Base-by-base conservation (phyloP, 768 basidiomycete genomes). In the Lactifluus rugatus region DNA sequence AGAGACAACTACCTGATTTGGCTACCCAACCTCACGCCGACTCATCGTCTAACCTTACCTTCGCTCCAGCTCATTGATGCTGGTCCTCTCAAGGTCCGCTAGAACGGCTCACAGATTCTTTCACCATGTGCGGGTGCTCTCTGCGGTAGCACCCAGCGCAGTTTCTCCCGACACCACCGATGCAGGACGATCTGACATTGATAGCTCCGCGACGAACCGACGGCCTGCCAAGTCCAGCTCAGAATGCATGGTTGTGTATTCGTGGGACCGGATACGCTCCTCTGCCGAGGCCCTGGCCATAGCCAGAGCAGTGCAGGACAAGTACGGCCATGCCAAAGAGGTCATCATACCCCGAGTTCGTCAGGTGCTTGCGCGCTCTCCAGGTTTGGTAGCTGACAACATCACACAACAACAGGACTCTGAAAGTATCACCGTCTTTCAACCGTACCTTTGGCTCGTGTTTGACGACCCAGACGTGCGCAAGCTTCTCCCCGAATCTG, bases 331-430 rank as follows among this genome's bases (percentile, higher is more conserved):
- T 8, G 56, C 61, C 9, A 51, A 46, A 23, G 55, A 57, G n/a
- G 44, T 63, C 23, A 5, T 57, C 36, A 57, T 63, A 13, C 37
- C 48, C n/a, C 41, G 62, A 21, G 62, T 63, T 26, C 48, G 62
- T 57, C 7, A 10, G 14, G 11, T 21, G 19, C 37, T 25, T 46
- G 6, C 13, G 13, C 6, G 42, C 42, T 44, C 42, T 44, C 21
- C 19, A 23, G 11, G 9, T 3, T n/a, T 23, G 42, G 42, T 7
- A 19, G 31, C 54, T 55, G 54, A 55, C 26, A 5, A 1, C 16
- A 5, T 41, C 8, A 1, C 37, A 17, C 37, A 0, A n/a, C 37
- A 19, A 19, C 34, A 63, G 62, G 60, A 63, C 31, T 0, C 23
- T 0, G 52, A 45, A 2, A 19, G 16, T 17, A 5, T 50, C 31